These are phyloP conservation scores for Cercospora nicotianae DNA, from an alignment of 2,329 filamentous ascomycete species.

Conservation along the genomic window DNA sequence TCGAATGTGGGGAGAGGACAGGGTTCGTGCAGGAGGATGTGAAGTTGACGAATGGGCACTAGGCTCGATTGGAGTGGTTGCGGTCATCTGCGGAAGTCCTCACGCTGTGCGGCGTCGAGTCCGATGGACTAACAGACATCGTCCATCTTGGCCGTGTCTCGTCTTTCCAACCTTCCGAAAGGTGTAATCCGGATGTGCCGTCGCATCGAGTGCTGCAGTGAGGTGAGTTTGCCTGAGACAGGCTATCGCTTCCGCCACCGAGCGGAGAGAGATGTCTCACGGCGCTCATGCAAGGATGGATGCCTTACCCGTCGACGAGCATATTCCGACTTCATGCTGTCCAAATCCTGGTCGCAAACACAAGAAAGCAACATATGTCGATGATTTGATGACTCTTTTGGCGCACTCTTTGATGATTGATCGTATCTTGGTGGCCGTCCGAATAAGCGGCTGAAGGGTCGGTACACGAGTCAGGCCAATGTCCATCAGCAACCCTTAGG, in stretches of 20 bases:
- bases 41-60: conserved; percentile 2
- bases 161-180: not conserved
- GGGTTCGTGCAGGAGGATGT: conserved; percentile 7
- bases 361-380: not conserved
- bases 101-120: not conserved
- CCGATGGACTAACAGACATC: not conserved
- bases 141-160: not conserved
- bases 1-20: conserved; percentile 6
- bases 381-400: not conserved
- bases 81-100: not conserved
- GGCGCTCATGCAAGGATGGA: not conserved
- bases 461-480: not conserved
- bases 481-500: not conserved
- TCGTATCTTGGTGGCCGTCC: not conserved
- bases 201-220: not conserved
- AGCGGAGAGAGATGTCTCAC: not conserved
- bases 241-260: not conserved
- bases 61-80: not conserved
- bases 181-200: not conserved
- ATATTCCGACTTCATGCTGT: conserved; percentile 3
- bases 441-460: not conserved
- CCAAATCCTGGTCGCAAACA: not conserved
- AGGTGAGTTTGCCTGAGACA: not conserved
- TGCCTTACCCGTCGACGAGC: not conserved
- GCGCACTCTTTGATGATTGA: not conserved